These are phyloP conservation scores for Lactarius hatsudake DNA, from an alignment of 768 basidiomycete species.

Conservation along the genomic window DNA sequence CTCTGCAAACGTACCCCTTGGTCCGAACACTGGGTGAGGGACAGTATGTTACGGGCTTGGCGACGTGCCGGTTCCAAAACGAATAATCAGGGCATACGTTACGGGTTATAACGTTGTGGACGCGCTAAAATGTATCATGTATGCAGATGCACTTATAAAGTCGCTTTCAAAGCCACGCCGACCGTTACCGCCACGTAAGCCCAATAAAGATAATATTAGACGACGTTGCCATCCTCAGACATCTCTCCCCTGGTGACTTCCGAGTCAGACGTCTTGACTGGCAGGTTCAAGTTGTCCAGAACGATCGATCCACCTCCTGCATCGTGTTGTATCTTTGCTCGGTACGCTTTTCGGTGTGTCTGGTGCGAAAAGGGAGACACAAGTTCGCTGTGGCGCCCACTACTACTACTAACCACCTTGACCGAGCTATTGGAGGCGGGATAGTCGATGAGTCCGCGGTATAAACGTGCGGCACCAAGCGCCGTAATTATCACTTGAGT, in stretches of 20 bases:
- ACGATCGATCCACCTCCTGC: not conserved
- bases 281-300: not conserved
- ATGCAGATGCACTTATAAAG: not conserved
- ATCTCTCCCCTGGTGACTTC: not conserved
- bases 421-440: not conserved
- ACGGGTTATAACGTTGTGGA: not conserved
- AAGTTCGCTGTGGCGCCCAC: not conserved
- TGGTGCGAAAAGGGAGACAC: not conserved
- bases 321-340: not conserved
- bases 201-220: not conserved
- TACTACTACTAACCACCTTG: not conserved
- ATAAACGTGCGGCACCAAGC: constrained; percentile 16
- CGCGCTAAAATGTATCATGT: too few species aligned
- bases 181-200: not conserved
- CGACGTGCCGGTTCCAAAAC: not conserved
- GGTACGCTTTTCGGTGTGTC: not conserved
- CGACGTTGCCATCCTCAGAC: not conserved
- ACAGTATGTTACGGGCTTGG: not conserved
- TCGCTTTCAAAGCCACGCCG: not conserved
- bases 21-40: too few species aligned
- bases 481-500: constrained; percentile 16
- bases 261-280: not conserved
- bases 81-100: not conserved
- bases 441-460: constrained; percentile 18
- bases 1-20: too few species aligned